Evolutionary conservation across 75 land plant genomes (phyloP).

Genomic region (Pseudotsuga menziesii): DNA sequence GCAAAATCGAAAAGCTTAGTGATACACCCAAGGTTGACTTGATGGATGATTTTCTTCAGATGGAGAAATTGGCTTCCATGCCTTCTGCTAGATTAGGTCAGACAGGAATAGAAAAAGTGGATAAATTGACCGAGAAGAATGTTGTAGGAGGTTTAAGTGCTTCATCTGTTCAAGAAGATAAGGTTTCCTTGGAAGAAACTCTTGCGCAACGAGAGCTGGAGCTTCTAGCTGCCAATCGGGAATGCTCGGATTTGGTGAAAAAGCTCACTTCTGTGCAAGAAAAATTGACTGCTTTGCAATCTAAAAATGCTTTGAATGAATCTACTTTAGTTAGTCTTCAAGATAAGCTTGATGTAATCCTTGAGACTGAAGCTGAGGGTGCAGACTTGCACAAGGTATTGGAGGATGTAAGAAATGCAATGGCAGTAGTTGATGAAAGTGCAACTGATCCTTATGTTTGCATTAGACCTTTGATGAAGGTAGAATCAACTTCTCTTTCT

Average conservation of each 20-base stretch:
- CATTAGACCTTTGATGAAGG: not conserved
- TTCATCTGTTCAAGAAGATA: constrained; percentile 4
- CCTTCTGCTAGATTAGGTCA: constrained; percentile 10
- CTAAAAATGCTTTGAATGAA: constrained; percentile 23
- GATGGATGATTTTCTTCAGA: constrained; percentile 90
- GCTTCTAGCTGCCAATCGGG: constrained; percentile 23
- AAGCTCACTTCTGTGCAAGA: constrained; percentile 21
- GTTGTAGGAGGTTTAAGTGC: not conserved
- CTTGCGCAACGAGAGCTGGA: constrained; percentile 16
- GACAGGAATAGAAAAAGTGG: constrained; percentile 6
- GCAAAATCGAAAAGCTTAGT: constrained; percentile 12
- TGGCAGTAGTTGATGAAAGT: constrained; percentile 3
- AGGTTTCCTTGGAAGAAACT: constrained; percentile 12
- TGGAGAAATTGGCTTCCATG: constrained; percentile 63
- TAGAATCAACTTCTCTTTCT: constrained; percentile 14
- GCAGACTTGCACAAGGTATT: constrained; percentile 8
- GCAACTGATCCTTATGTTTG: not conserved
- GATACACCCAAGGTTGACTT: constrained; percentile 43
- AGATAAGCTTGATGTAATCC: constrained; percentile 23
- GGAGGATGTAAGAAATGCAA: constrained; percentile 9
- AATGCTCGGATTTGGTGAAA: constrained; percentile 17
- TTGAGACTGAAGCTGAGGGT: constrained; percentile 14
- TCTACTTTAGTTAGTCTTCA: constrained; percentile 15
- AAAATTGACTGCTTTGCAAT: constrained; percentile 18
- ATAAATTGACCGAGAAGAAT: not conserved